Conservation (phyloP, 208 protist species). For the Strigomonas culicis region DNA sequence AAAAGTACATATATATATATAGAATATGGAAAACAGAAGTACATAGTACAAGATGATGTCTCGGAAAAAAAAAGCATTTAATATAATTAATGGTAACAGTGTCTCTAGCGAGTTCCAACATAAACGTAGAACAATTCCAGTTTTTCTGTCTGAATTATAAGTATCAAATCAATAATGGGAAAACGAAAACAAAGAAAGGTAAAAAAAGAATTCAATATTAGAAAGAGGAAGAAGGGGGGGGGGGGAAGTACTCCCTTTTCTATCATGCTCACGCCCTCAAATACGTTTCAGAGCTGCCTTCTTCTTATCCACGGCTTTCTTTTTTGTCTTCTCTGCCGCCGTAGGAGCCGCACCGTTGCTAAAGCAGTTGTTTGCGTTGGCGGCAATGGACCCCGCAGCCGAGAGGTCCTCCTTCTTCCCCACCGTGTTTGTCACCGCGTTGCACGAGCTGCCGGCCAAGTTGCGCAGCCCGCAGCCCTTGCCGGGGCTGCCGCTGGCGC, state of each 20-base stretch:
- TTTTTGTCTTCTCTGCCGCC: slow-evolving; percentile 21
- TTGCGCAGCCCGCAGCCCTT: slow-evolving; percentile 14
- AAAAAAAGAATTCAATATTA: background rate
- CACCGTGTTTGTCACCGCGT: background rate
- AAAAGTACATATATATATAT: background rate
- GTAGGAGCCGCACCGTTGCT: background rate
- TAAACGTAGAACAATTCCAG: background rate
- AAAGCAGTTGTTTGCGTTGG: background rate
- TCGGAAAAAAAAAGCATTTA: background rate
- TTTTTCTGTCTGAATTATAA: background rate
- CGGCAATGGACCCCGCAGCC: no score
- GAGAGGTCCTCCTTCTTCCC: slow-evolving; percentile 12
- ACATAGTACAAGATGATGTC: background rate
- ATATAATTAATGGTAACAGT: background rate
- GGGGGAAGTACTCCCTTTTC: background rate
- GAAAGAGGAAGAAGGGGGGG: slow-evolving; percentile 1
- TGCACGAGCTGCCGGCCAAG: slow-evolving; percentile 8
- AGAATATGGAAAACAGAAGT: background rate
- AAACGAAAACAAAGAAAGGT: slow-evolving; percentile 15
- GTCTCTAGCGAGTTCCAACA: background rate
- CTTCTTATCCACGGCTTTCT: slow-evolving; percentile 55
- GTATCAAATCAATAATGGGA: background rate
- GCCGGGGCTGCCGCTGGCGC: background rate
- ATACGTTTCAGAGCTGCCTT: slow-evolving; percentile 53
- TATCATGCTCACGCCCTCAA: slow-evolving; percentile 13